A percentile compares a stretch with the other conserved stretches of the same genome.
phyloP scores from a whole-genome alignment of 1,284 basidiomycete species.

The Pseudozyma hubeiensis region DNA sequence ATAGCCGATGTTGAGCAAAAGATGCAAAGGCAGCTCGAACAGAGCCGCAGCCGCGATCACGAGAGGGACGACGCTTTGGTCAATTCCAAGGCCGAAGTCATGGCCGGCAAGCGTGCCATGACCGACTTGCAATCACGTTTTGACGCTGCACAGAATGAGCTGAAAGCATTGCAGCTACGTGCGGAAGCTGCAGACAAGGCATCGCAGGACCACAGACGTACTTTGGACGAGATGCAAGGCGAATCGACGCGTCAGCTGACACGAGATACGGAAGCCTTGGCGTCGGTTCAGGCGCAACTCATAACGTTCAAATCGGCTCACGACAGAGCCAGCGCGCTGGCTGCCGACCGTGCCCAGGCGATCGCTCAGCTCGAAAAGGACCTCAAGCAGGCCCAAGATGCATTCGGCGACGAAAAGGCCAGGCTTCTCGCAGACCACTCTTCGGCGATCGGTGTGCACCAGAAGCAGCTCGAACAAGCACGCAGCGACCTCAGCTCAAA shows the following conservation, averaged over 20 bases:
- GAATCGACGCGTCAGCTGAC: slow-evolving; percentile 10
- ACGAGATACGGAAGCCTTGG: slow-evolving; percentile 19
- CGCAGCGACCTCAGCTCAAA: slow-evolving; percentile 10
- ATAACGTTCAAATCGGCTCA: slow-evolving; percentile 2
- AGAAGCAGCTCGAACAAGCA: slow-evolving; percentile 12
- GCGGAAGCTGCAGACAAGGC: slow-evolving; percentile 31
- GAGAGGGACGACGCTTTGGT: slow-evolving; percentile 34
- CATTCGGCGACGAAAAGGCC: slow-evolving; percentile 2
- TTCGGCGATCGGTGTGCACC: background rate
- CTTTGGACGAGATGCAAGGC: slow-evolving; percentile 8
- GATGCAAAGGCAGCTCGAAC: slow-evolving; percentile 18
- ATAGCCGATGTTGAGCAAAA: slow-evolving; percentile 31
- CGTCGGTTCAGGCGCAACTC: slow-evolving; percentile 24
- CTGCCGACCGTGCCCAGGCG: slow-evolving; percentile 13
- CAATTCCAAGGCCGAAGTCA: slow-evolving; percentile 32
- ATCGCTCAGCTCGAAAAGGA: slow-evolving; percentile 22
- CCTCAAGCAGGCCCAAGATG: slow-evolving; percentile 12
- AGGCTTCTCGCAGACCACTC: slow-evolving; percentile 2
- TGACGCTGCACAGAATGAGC: slow-evolving; percentile 16
- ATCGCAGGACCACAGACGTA: slow-evolving; percentile 24
- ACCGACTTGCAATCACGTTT: slow-evolving; percentile 26
- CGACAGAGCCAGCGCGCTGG: slow-evolving; percentile 4
- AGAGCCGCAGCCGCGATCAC: slow-evolving; percentile 24
- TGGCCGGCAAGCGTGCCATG: slow-evolving; percentile 25
- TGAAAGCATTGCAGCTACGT: slow-evolving; percentile 13